Base-by-base conservation (phyloP, 305 asterid genomes). In the Rubia balearica region DNA sequence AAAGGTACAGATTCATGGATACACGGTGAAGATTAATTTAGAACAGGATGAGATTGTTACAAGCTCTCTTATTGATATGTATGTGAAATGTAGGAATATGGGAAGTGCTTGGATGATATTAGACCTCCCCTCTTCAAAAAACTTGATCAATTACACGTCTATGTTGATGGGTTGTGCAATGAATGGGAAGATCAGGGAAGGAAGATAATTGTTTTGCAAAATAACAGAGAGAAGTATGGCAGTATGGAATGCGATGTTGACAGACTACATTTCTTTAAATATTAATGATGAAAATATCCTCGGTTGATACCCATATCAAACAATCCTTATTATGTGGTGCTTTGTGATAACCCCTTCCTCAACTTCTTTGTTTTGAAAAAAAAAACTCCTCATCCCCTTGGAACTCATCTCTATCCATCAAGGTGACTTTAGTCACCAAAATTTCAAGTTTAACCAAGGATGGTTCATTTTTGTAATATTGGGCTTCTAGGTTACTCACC, bases 201-300 rank as follows among this genome's bases (percentile, higher is more conserved):
- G 91, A 6, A 74, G 96, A 69, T 79, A 76, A 49, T 65, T 90
- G 70, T 90, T 91, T 24, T 81, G 86, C 79, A 77, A 79, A 70
- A 89, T 89, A 91, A 86, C 90, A 11, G 89, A 84, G 24, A 77
- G 88, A 53, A 86, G 80, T 2, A 83, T 81, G 22, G 74, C 83
- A 68, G 79, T 95, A 45, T 87, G 96, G 96, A 89, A 89, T 55
- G 89, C 86, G 46, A 87, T 91, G 93, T 75, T 89, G 76, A 83
- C 90, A 0, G 91, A 90, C 46, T 91, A 89, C 73, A 78, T 27
- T 27, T 27, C 30, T 27, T 27, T 27, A 27, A 27, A 27, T 27
- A 27, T 1, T 0, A 27, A 27, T 27, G 2, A 27, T 1, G 2
- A 27, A 27, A 27, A 27, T 27, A 27, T 27, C 2, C 30, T 27